A percentile compares a stretch with the other conserved stretches of the same genome.
Evolutionary conservation across 352 stramenopile species (phyloP).

Genomic region (Discostella stelligera): DNA sequence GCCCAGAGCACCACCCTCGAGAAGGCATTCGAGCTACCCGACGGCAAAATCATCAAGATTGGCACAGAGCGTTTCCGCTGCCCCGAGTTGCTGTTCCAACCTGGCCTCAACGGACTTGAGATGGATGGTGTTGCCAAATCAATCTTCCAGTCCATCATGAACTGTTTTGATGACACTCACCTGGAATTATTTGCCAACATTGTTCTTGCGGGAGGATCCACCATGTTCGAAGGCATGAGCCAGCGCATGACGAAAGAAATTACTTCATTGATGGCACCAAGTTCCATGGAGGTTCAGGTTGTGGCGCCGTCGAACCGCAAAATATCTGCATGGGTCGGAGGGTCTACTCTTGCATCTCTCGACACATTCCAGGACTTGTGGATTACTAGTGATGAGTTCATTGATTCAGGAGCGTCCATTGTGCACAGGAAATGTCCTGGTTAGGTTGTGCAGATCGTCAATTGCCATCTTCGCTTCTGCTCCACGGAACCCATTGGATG

Average conservation of each 20-base stretch:
- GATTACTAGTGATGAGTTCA: conserved; percentile 97
- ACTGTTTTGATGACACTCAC: conserved; percentile 94
- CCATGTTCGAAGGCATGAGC: conserved; percentile 93
- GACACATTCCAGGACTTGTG: conserved; percentile 98
- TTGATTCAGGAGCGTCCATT: conserved; percentile 94
- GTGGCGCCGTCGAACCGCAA: conserved; percentile 85
- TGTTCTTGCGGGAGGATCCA: conserved; percentile 94
- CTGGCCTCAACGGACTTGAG: conserved; percentile 90
- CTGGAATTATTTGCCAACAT: conserved; percentile 95
- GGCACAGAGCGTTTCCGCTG: conserved; percentile 93
- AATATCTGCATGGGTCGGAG: conserved; percentile 97
- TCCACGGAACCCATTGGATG: too few relatives aligned
- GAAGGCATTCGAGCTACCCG: conserved; percentile 94
- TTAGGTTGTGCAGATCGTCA: too few relatives aligned
- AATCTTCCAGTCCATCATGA: conserved; percentile 93
- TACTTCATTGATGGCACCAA: conserved; percentile 85
- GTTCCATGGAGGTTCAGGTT: conserved; percentile 95
- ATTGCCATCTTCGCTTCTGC: too few relatives aligned
- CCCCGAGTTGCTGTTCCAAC: conserved; percentile 94
- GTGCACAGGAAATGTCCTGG: conserved; percentile 91
- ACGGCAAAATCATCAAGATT: conserved; percentile 96
- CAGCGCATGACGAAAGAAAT: conserved; percentile 91
- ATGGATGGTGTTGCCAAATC: conserved; percentile 87
- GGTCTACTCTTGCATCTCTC: conserved; percentile 93
- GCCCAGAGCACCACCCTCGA: conserved; percentile 88